Percentiles rank a stretch among this genome's conserved stretches.
Evolutionary conservation across 106 monocot genomes (phyloP).

Genomic region (Chionographis japonica): DNA sequence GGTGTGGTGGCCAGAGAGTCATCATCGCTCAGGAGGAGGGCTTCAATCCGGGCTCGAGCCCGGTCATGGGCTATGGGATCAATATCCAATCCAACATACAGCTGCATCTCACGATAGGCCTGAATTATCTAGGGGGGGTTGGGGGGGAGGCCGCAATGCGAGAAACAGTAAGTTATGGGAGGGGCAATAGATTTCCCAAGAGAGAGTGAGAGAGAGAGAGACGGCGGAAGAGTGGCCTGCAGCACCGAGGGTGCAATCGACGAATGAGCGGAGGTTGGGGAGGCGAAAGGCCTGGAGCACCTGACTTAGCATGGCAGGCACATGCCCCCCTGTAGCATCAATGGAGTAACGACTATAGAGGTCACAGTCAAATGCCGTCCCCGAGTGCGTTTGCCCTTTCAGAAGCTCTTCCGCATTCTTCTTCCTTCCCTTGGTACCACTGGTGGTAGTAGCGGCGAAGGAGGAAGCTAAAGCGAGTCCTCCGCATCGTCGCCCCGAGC

Average conservation of each 20-base stretch:
- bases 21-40: conserved; percentile 10
- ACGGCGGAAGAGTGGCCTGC: conserved; percentile 84
- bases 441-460: background rate
- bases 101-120: conserved; percentile 62
- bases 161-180: no score
- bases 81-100: conserved; percentile 76
- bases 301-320: conserved; percentile 85
- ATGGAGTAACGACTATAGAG: conserved; percentile 33
- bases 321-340: conserved; percentile 19
- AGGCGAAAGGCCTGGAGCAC: conserved; percentile 59
- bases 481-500: background rate
- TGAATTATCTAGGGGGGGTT: conserved; percentile 88
- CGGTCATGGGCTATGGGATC: conserved; percentile 64
- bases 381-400: conserved; percentile 76
- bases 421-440: background rate
- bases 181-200: no score
- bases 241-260: conserved; percentile 96
- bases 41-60: conserved; percentile 36
- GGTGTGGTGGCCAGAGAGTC: conserved; percentile 2
- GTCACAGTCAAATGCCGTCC: conserved; percentile 43
- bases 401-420: conserved; percentile 2
- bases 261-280: conserved; percentile 73
- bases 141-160: no score
- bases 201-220: background rate
- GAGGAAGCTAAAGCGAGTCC: background rate